A percentile compares a stretch with the other conserved stretches of the same genome.
Conservation (phyloP, 805 yeast genomes). For the Candida wancherniae region DNA sequence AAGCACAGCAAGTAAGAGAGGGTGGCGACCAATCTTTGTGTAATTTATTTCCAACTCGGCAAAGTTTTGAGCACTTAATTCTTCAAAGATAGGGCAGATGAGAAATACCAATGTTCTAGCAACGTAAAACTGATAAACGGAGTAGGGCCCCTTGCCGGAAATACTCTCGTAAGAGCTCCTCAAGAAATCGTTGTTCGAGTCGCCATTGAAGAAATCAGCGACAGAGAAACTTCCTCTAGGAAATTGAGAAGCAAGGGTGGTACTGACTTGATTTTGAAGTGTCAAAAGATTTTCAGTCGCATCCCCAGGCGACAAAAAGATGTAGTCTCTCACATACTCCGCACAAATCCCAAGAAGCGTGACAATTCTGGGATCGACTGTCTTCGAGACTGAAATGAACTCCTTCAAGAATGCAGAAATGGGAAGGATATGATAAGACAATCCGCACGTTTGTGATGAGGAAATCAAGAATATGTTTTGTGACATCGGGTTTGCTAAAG, state of each 20-base stretch:
- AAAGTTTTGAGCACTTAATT: constrained; percentile 17
- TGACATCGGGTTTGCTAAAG: constrained; percentile 46
- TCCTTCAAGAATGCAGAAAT: constrained; percentile 15
- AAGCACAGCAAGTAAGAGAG: constrained; percentile 26
- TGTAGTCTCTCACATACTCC: constrained; percentile 9
- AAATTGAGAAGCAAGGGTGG: not conserved
- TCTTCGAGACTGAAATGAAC: not conserved
- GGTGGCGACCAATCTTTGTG: constrained; percentile 27
- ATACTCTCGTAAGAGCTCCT: constrained; percentile 2
- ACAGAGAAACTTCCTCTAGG: no score
- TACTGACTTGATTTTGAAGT: no score
- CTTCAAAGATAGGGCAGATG: constrained; percentile 27
- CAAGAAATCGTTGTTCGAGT: not conserved
- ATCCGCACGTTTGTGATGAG: constrained; percentile 1
- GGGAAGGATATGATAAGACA: constrained; percentile 9
- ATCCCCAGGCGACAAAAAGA: constrained; percentile 4
- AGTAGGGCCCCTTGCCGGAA: constrained; percentile 12
- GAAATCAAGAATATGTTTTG: constrained; percentile 33
- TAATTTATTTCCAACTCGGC: constrained; percentile 28
- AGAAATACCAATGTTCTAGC: constrained; percentile 25
- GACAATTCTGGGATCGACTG: constrained; percentile 1
- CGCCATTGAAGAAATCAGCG: constrained; percentile 4
- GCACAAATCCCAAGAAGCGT: constrained; percentile 3
- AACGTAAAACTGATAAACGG: constrained; percentile 10
- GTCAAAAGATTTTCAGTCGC: not conserved